Percentiles rank a stretch among this genome's conserved stretches.
Evolutionary conservation across 2,329 filamentous ascomycete genomes (phyloP).

Genomic region (Alternaria gansuensis): DNA sequence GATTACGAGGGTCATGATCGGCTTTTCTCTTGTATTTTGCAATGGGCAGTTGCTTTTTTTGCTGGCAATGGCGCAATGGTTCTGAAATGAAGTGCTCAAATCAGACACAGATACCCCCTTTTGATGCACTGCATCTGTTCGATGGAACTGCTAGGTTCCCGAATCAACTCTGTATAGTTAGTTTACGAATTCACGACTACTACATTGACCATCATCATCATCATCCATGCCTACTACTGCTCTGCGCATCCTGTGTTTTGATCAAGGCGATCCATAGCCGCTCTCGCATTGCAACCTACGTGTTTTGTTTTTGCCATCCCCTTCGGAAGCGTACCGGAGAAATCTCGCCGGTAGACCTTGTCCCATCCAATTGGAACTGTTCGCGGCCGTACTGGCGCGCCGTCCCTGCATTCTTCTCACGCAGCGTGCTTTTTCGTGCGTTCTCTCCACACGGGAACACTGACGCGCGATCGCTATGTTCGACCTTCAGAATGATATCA

Average conservation of each 20-base stretch:
- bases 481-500: not conserved
- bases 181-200: slow-evolving; percentile 9
- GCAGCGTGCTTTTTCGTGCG: not conserved
- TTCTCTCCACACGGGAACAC: not conserved
- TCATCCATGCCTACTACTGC: not conserved
- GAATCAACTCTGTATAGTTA: slow-evolving; percentile 9
- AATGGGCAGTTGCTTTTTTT: slow-evolving; percentile 6
- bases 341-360: not conserved
- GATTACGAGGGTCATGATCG: not conserved
- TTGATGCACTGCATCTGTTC: slow-evolving; percentile 13
- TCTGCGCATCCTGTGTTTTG: not conserved
- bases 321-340: slow-evolving; percentile 3
- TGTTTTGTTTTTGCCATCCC: not conserved
- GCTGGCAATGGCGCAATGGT: slow-evolving; percentile 28
- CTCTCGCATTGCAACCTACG: not conserved
- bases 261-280: not conserved
- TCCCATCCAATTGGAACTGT: not conserved
- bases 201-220: not conserved
- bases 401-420: not conserved
- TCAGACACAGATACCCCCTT: slow-evolving; percentile 40
- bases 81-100: slow-evolving; percentile 47
- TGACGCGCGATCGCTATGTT: not conserved
- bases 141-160: slow-evolving; percentile 17
- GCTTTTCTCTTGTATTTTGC: slow-evolving; percentile 13
- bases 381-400: not conserved